Evolutionary conservation across 495 filamentous ascomycete species (phyloP).

Genomic region (Xylaria acuta): DNA sequence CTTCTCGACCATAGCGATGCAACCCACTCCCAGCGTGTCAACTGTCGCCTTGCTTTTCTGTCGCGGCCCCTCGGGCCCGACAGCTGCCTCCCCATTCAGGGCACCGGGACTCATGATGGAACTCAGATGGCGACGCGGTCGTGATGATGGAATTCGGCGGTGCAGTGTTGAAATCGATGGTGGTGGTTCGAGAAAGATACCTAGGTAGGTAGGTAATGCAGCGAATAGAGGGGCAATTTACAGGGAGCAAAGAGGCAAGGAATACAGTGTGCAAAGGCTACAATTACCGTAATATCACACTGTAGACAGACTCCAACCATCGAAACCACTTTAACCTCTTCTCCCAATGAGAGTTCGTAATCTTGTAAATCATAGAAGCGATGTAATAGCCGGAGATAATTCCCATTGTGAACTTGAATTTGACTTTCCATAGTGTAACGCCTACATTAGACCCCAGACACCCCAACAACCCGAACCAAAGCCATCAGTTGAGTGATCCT

Average conservation of each 20-base stretch:
- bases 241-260: not conserved
- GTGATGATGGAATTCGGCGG: constrained; percentile 33
- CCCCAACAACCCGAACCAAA: not conserved
- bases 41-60: constrained; percentile 80
- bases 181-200: not conserved
- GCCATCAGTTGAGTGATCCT: not conserved
- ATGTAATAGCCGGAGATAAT: not conserved
- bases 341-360: not conserved
- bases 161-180: constrained; percentile 10
- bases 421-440: not conserved
- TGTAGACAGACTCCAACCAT: not conserved
- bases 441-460: not conserved
- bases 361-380: not conserved
- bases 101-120: constrained; percentile 52
- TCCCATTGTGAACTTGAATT: not conserved
- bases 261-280: not conserved
- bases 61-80: constrained; percentile 58
- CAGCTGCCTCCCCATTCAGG: constrained; percentile 49
- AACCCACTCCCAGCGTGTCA: constrained; percentile 68
- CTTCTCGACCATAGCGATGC: constrained; percentile 57
- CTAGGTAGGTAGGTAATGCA: constrained; percentile 14
- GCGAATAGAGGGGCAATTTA: constrained; percentile 35
- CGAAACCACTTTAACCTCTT: not conserved
- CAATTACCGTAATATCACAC: constrained; percentile 2
- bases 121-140: constrained; percentile 21